Conservation (phyloP, 345 rosid species). For the Noccaea bulbosa region DNA sequence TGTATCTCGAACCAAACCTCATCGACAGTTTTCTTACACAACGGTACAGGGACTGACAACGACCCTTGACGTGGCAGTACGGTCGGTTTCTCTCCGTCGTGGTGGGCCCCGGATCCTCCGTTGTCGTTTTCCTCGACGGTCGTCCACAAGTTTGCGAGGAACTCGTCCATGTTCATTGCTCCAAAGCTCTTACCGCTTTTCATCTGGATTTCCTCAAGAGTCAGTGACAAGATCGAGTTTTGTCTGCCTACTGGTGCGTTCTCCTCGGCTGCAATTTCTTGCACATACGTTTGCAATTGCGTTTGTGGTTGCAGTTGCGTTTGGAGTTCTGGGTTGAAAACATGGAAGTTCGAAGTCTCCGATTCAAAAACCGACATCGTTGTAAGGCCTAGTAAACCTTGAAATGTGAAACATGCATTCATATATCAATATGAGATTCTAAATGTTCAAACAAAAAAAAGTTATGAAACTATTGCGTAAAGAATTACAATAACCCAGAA, state of each 20-base stretch:
- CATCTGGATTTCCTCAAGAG: slow-evolving; percentile 77
- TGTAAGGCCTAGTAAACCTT: slow-evolving; percentile 17
- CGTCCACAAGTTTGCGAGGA: slow-evolving; percentile 74
- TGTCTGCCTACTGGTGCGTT: slow-evolving; percentile 38
- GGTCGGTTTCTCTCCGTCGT: slow-evolving; percentile 33
- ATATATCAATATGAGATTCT: slow-evolving; percentile 5
- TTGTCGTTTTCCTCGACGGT: slow-evolving; percentile 50
- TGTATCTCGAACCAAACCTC: slow-evolving; percentile 90
- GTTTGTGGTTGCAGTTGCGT: slow-evolving; percentile 23
- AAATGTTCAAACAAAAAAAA: background rate
- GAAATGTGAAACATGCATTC: slow-evolving; percentile 35
- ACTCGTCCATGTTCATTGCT: slow-evolving; percentile 94
- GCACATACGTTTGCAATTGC: slow-evolving; percentile 22
- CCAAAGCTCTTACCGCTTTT: slow-evolving; percentile 83
- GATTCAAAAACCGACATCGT: slow-evolving; percentile 40
- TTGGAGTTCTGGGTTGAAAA: slow-evolving; percentile 30
- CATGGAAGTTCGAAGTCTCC: slow-evolving; percentile 38
- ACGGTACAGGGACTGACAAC: slow-evolving; percentile 65
- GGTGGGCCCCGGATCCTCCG: background rate
- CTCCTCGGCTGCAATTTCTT: slow-evolving; percentile 5
- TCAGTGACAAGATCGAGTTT: slow-evolving; percentile 64
- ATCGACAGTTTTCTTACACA: slow-evolving; percentile 87
- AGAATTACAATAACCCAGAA: background rate
- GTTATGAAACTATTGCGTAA: background rate
- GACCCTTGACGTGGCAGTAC: slow-evolving; percentile 65